Conservation (phyloP, 768 basidiomycete species). For the Tubosaeta sp. region DNA sequence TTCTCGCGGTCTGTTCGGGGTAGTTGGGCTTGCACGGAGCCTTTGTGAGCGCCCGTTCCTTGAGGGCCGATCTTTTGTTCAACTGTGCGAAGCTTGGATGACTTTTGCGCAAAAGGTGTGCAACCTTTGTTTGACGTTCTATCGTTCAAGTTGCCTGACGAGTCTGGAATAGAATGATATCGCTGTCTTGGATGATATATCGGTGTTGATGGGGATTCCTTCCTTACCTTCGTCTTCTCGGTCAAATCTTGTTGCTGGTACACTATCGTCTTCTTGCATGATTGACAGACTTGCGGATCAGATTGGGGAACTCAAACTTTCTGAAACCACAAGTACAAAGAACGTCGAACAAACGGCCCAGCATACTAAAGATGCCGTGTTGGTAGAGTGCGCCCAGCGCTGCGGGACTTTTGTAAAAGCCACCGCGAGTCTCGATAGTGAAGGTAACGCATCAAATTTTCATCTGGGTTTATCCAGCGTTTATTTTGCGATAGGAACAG, state of each 20-base stretch:
- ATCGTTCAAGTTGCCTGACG: background rate
- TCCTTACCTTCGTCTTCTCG: slow-evolving; percentile 3
- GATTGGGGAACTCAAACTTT: slow-evolving; percentile 19
- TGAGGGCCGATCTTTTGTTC: slow-evolving; percentile 49
- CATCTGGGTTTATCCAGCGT: background rate
- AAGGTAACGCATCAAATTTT: slow-evolving; percentile 7
- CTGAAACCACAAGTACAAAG: slow-evolving; percentile 4
- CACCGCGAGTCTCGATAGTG: slow-evolving; percentile 31
- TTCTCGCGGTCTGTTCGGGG: slow-evolving; percentile 39
- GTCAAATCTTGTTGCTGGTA: background rate
- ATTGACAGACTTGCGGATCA: slow-evolving; percentile 18
- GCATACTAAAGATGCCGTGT: slow-evolving; percentile 9
- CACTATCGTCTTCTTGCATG: slow-evolving; percentile 1
- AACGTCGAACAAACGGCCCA: background rate
- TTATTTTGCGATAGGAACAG: slow-evolving; percentile 7
- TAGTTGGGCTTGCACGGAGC: slow-evolving; percentile 41
- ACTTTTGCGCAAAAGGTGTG: slow-evolving; percentile 60
- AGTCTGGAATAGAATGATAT: slow-evolving; percentile 42
- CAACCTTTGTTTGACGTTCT: background rate
- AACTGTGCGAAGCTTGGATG: slow-evolving; percentile 72
- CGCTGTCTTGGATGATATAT: slow-evolving; percentile 44
- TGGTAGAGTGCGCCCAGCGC: slow-evolving; percentile 38
- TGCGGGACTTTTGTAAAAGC: slow-evolving; percentile 44
- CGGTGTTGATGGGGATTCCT: slow-evolving; percentile 33
- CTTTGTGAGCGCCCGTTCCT: slow-evolving; percentile 38